Evolutionary conservation across 257 asterid genomes (phyloP).

Genomic region (Solanum dulcamara): DNA sequence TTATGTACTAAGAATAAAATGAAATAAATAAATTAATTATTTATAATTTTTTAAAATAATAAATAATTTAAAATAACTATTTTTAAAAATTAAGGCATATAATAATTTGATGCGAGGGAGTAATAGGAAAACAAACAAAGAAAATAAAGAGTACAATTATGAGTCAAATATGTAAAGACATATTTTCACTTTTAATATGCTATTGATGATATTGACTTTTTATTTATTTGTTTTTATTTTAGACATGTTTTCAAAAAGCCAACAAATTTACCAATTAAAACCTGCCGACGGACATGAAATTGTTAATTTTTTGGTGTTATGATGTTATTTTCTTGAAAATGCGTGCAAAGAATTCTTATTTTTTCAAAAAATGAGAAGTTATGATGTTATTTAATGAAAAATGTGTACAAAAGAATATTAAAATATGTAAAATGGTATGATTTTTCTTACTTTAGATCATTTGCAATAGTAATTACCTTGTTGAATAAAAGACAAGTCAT

Average conservation of each 20-base stretch:
- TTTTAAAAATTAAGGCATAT: background rate
- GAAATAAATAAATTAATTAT: too few species aligned
- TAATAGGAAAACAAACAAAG: background rate
- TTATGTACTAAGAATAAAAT: too few species aligned
- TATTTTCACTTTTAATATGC: background rate
- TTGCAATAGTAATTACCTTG: background rate
- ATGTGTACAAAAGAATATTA: background rate
- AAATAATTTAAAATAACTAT: background rate
- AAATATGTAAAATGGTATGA: background rate
- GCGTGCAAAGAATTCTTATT: background rate
- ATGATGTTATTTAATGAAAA: background rate
- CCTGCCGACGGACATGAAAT: background rate
- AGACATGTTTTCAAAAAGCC: background rate
- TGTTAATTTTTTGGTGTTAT: background rate
- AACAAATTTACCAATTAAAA: background rate
- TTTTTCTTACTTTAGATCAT: background rate
- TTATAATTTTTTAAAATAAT: too few species aligned
- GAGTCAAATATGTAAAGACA: constrained; percentile 2
- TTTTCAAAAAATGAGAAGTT: background rate
- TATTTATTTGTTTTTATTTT: background rate
- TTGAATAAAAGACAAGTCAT: constrained; percentile 9
- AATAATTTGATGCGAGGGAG: background rate
- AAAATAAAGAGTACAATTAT: background rate
- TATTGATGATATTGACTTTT: background rate
- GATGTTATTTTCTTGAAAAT: background rate